Evolutionary conservation across 2,329 filamentous ascomycete species (phyloP).

Genomic region (Aureobasidium leucospermi): DNA sequence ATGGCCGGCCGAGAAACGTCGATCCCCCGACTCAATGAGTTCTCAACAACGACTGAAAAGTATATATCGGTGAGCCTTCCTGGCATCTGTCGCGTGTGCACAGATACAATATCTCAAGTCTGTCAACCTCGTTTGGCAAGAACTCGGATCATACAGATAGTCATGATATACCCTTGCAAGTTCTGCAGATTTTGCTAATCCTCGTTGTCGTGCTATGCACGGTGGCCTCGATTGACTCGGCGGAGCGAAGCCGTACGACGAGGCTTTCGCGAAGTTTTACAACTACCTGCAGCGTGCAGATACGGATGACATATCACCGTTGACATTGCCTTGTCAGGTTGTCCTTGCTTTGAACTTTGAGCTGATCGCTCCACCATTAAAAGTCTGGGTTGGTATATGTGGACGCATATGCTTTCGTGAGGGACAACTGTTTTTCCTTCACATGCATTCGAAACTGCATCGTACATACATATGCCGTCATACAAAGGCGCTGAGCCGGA

Average conservation of each 20-base stretch:
- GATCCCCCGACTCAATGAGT: not conserved
- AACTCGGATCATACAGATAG: not conserved
- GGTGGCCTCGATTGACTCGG: slow-evolving; percentile 11
- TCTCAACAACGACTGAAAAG: not conserved
- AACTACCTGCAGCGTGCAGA: slow-evolving; percentile 6
- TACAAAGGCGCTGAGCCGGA: not conserved
- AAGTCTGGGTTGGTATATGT: not conserved
- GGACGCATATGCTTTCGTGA: not conserved
- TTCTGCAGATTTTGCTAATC: not conserved
- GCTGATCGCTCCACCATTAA: slow-evolving; percentile 2
- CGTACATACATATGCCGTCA: slow-evolving; percentile 5
- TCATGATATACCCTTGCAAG: slow-evolving; percentile 5
- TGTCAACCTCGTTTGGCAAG: not conserved
- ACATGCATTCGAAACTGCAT: not conserved
- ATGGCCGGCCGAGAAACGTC: not conserved
- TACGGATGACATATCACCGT: slow-evolving; percentile 5
- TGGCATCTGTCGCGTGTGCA: not conserved
- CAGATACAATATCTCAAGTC: not conserved
- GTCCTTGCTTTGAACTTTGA: slow-evolving; percentile 11
- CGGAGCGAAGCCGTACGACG: slow-evolving; percentile 6
- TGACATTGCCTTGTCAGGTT: slow-evolving; percentile 10
- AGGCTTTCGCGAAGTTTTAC: not conserved
- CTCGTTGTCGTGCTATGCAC: not conserved
- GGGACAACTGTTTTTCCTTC: not conserved
- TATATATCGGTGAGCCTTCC: not conserved